A percentile compares a stretch with the other conserved stretches of the same genome.
Conservation (phyloP, 805 yeast species). For the Wickerhamomyces bisporus region DNA sequence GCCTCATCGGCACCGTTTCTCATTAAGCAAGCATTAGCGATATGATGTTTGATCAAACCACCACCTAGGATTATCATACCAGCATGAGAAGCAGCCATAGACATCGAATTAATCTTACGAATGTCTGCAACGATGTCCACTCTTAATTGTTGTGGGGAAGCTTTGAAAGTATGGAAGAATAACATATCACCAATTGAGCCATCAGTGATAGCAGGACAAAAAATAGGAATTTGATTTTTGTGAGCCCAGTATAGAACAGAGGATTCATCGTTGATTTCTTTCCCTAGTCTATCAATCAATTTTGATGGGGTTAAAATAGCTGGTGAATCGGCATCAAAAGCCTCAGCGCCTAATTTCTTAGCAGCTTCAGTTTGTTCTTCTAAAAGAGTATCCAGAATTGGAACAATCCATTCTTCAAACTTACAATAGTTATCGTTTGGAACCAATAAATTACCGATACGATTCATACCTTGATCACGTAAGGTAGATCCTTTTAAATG, state of each 20-base stretch:
- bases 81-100: constrained; percentile 91
- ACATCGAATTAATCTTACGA: constrained; percentile 82
- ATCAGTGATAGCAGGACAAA: constrained; percentile 97
- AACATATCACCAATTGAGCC: constrained; percentile 99
- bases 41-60: constrained; percentile 94
- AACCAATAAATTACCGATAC: constrained; percentile 94
- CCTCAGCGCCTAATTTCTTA: constrained; percentile 44
- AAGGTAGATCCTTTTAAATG: constrained; percentile 68
- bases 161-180: constrained; percentile 95
- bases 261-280: constrained; percentile 89
- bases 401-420: constrained; percentile 98
- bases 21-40: constrained; percentile 97
- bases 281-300: constrained; percentile 88
- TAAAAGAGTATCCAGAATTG: constrained; percentile 79
- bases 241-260: constrained; percentile 98
- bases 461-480: constrained; percentile 93
- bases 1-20: constrained; percentile 99
- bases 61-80: constrained; percentile 98
- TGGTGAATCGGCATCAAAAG: constrained; percentile 55
- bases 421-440: constrained; percentile 97
- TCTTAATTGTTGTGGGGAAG: constrained; percentile 85
- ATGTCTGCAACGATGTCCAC: constrained; percentile 93
- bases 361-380: constrained; percentile 81
- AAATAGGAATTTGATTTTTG: constrained; percentile 91
- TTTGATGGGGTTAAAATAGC: constrained; percentile 90